phyloP scores from a whole-genome alignment of 176 grass and related monocot genomes.

The Chrysopogon serrulatus region DNA sequence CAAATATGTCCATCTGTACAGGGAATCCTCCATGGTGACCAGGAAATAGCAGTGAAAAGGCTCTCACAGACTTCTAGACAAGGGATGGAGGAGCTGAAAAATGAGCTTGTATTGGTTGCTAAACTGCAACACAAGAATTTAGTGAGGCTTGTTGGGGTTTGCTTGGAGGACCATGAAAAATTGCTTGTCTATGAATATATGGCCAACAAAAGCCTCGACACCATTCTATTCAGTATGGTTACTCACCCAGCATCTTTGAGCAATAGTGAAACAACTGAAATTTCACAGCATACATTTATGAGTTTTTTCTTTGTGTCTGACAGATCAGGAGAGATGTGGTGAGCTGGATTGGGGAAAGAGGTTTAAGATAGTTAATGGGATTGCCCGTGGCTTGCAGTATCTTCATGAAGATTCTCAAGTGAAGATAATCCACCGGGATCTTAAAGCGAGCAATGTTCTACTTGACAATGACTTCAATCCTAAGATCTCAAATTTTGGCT shows the following conservation, averaged over 20 bases:
- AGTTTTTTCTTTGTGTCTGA: background rate
- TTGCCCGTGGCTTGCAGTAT: slow-evolving; percentile 72
- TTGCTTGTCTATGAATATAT: slow-evolving; percentile 63
- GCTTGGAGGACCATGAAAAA: slow-evolving; percentile 70
- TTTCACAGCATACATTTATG: background rate
- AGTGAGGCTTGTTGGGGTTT: slow-evolving; percentile 70
- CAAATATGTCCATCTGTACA: slow-evolving; percentile 18
- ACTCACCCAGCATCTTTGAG: background rate
- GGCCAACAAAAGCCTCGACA: slow-evolving; percentile 85
- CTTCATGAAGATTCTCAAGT: slow-evolving; percentile 94
- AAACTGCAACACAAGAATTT: slow-evolving; percentile 88
- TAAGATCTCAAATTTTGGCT: slow-evolving; percentile 73
- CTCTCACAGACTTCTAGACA: slow-evolving; percentile 61
- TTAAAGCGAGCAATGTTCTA: too few species aligned
- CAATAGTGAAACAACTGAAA: background rate
- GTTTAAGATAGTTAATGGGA: slow-evolving; percentile 48
- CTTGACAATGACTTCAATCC: too few species aligned
- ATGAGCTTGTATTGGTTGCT: slow-evolving; percentile 64
- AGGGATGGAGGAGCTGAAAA: slow-evolving; percentile 63
- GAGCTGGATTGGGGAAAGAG: slow-evolving; percentile 52
- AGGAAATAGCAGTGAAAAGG: slow-evolving; percentile 51
- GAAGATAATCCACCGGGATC: too few species aligned
- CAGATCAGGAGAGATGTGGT: slow-evolving; percentile 35
- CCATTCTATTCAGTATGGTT: slow-evolving; percentile 58
- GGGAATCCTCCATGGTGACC: slow-evolving; percentile 48